phyloP scores from a whole-genome alignment of 2,329 filamentous ascomycete species.

The Fusarium sp. region DNA sequence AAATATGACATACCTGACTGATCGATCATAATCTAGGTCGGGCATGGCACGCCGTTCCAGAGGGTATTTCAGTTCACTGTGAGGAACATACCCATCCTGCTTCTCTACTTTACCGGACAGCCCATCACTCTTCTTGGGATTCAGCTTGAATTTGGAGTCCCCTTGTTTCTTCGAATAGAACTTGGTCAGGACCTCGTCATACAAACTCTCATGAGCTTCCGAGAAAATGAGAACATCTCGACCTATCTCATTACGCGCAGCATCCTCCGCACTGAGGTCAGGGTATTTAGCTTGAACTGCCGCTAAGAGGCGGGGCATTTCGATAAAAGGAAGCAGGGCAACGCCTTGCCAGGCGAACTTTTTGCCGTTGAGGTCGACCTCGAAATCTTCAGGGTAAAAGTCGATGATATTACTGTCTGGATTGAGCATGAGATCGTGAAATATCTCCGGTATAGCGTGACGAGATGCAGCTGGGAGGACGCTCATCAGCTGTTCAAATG shows the following conservation, averaged over 20 bases:
- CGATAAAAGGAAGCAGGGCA: conserved; percentile 93
- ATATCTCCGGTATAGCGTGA: conserved; percentile 87
- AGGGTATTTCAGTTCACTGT: conserved; percentile 82
- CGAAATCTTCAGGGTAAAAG: conserved; percentile 96
- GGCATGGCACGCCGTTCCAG: conserved; percentile 78
- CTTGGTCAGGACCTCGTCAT: conserved; percentile 82
- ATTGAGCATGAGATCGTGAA: conserved; percentile 90
- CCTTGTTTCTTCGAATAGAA: conserved; percentile 94
- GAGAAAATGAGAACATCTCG: conserved; percentile 86
- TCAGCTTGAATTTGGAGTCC: conserved; percentile 73
- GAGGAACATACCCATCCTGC: conserved; percentile 84
- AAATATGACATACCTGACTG: conserved; percentile 74
- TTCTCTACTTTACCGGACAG: conserved; percentile 84
- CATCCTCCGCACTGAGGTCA: conserved; percentile 79
- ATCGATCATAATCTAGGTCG: conserved; percentile 84
- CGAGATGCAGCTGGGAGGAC: conserved; percentile 93
- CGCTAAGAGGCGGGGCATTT: conserved; percentile 83
- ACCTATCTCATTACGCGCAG: conserved; percentile 80
- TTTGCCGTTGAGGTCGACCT: conserved; percentile 94
- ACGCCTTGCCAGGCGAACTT: conserved; percentile 99
- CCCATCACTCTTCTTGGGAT: conserved; percentile 79
- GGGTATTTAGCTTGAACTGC: conserved; percentile 88
- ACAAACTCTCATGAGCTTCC: conserved; percentile 80
- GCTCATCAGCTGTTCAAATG: conserved; percentile 98
- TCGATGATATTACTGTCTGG: conserved; percentile 92